phyloP scores from a whole-genome alignment of 441 rosid species.

The Hura crepitans region DNA sequence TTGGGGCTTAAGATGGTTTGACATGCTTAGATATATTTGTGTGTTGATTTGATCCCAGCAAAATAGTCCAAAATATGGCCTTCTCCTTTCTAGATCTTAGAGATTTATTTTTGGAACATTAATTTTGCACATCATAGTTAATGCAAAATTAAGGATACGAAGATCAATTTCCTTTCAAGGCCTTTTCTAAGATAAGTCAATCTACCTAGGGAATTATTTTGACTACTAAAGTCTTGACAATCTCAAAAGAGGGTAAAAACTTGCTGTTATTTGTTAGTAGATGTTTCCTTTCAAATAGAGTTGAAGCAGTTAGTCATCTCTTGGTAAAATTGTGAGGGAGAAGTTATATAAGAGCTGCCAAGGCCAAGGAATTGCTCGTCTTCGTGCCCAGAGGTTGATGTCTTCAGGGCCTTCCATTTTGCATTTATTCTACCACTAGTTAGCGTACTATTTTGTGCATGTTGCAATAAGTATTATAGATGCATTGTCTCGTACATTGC shows the following conservation, averaged over 20 bases:
- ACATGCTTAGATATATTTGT: background rate
- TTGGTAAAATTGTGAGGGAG: background rate
- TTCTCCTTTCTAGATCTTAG: background rate
- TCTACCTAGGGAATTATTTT: background rate
- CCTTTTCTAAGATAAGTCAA: background rate
- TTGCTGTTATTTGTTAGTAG: background rate
- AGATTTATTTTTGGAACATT: background rate
- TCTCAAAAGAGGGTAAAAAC: background rate
- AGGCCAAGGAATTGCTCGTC: background rate
- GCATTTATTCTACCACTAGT: background rate
- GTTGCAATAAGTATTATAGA: background rate
- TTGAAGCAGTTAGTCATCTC: background rate
- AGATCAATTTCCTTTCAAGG: background rate
- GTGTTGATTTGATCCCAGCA: background rate
- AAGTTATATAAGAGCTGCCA: background rate
- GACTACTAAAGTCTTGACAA: background rate
- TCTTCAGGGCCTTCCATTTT: background rate
- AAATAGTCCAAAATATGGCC: slow-evolving; percentile 9
- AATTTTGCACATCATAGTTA: background rate
- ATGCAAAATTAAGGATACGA: background rate
- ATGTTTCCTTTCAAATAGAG: background rate
- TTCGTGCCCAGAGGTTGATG: background rate
- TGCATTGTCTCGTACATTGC: background rate
- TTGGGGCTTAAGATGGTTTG: background rate
- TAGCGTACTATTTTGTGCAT: background rate